phyloP scores from a whole-genome alignment of 2,329 filamentous ascomycete genomes.

The Coleophoma crateriformis region DNA sequence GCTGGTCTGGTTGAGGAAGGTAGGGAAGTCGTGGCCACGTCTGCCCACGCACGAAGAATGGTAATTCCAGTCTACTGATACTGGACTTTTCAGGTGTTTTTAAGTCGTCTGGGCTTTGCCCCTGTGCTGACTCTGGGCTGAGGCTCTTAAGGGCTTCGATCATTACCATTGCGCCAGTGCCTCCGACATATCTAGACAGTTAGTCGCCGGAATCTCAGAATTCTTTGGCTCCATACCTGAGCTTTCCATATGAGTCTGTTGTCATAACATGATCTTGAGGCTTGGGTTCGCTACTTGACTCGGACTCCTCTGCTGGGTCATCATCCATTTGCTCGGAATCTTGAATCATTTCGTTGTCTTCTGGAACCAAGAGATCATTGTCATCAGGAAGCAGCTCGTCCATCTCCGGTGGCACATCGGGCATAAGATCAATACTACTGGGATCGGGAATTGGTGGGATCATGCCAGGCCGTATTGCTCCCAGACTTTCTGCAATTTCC shows the following conservation, averaged over 20 bases:
- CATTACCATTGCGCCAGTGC: conserved; percentile 21
- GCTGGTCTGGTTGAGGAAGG: conserved; percentile 20
- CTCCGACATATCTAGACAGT: conserved; percentile 2
- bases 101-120: background rate
- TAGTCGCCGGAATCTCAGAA: background rate
- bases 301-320: background rate
- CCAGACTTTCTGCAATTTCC: background rate
- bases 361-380: background rate
- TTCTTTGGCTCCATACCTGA: background rate
- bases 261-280: conserved; percentile 2
- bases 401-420: background rate
- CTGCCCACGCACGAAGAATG: conserved; percentile 21
- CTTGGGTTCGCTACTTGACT: background rate
- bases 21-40: conserved; percentile 22
- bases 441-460: background rate
- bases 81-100: background rate
- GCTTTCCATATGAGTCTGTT: conserved; percentile 2
- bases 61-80: conserved; percentile 16
- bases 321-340: background rate
- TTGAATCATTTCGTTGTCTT: too few species aligned
- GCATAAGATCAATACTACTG: background rate
- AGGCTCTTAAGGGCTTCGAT: conserved; percentile 22
- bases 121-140: conserved; percentile 3
- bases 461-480: background rate
- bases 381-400: background rate